Conservation (phyloP, 371 early-diverging fungal species). For the Mortierella sp. region DNA sequence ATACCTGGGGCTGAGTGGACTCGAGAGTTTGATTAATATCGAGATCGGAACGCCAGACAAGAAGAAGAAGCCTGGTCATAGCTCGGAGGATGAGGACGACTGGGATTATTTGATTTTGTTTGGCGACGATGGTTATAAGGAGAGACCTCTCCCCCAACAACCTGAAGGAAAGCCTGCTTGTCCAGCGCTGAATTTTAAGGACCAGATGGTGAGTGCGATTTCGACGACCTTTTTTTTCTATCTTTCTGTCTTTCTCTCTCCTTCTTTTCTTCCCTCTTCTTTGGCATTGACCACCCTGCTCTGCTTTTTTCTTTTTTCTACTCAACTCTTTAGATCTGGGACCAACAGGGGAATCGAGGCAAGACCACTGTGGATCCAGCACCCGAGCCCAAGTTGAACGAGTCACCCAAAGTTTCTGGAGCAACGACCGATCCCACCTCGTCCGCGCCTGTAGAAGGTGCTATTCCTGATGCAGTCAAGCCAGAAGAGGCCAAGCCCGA, state of each 20-base stretch:
- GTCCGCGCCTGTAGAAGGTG: too few relatives aligned
- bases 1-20: too few relatives aligned
- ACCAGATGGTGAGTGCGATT: conserved; percentile 26
- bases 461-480: too few relatives aligned
- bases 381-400: neutral
- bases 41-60: neutral
- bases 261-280: neutral
- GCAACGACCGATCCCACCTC: too few relatives aligned
- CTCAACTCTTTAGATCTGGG: conserved; percentile 25
- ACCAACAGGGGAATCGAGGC: conserved; percentile 27
- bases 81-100: neutral
- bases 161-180: conserved; percentile 1
- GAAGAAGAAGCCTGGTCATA: neutral
- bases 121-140: conserved; percentile 24
- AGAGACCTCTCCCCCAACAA: conserved; percentile 16
- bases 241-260: neutral
- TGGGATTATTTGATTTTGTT: conserved; percentile 14
- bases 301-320: neutral
- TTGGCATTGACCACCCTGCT: neutral
- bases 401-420: neutral
- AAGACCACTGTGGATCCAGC: neutral
- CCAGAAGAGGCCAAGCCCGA: too few relatives aligned
- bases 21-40: neutral
- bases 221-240: neutral
- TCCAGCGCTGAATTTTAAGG: neutral